These are phyloP conservation scores for Aspergillus cristatus DNA, from an alignment of 495 filamentous ascomycete species.

Conservation along the genomic window DNA sequence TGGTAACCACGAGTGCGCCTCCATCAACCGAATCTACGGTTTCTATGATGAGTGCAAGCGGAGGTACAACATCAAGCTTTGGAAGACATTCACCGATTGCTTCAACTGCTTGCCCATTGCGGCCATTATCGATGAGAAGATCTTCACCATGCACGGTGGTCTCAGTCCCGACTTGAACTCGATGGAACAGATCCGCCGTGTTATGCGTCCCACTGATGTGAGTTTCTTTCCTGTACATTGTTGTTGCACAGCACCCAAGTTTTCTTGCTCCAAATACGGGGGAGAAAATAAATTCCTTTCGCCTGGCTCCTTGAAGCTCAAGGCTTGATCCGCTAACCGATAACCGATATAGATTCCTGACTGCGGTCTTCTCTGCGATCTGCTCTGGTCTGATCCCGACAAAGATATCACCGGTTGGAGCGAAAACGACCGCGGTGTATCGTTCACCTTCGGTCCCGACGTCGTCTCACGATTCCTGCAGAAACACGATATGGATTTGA, in stretches of 20 bases:
- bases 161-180: conserved; percentile 96
- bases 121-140: conserved; percentile 99
- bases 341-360: conserved; percentile 80
- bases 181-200: conserved; percentile 98
- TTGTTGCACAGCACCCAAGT: not conserved
- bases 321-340: conserved; percentile 37
- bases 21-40: conserved; percentile 99
- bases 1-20: conserved; percentile 98
- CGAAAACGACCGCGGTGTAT: conserved; percentile 97
- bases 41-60: conserved; percentile 99
- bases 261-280: conserved; percentile 3
- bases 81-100: conserved; percentile 99
- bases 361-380: conserved; percentile 93
- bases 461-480: conserved; percentile 97
- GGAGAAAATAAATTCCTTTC: conserved; percentile 17
- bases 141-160: conserved; percentile 99
- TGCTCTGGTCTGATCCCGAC: conserved; percentile 97
- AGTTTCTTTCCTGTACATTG: conserved; percentile 25
- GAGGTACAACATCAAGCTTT: conserved; percentile 99
- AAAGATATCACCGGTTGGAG: conserved; percentile 99
- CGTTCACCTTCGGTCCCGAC: conserved; percentile 98
- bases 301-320: conserved; percentile 29
- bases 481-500: conserved; percentile 99
- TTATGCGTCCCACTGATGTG: conserved; percentile 99
- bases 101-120: conserved; percentile 99